Percentiles rank a stretch among this genome's conserved stretches.
These are phyloP conservation scores for Ophiostoma quercus DNA, from an alignment of 2,329 filamentous ascomycete genomes.

Conservation along the genomic window DNA sequence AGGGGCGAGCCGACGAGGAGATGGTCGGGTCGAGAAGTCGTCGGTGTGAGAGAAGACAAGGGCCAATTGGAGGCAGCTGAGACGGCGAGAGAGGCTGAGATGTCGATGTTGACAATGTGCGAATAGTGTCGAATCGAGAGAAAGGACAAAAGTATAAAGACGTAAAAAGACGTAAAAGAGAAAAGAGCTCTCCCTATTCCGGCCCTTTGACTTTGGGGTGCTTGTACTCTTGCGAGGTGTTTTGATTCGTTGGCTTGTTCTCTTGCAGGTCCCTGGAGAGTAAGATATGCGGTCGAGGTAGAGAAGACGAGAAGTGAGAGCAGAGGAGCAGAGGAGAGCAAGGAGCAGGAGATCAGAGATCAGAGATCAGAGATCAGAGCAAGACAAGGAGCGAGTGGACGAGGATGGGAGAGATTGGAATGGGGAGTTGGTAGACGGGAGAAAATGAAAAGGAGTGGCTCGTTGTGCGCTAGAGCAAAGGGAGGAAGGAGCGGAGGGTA, in stretches of 20 bases:
- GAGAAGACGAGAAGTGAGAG: not conserved
- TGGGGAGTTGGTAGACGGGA: constrained; percentile 14
- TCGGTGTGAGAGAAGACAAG: not conserved
- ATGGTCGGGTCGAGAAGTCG: not conserved
- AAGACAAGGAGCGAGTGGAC: not conserved
- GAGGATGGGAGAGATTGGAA: constrained; percentile 12
- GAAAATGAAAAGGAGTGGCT: constrained; percentile 19
- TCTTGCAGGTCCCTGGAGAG: constrained; percentile 12
- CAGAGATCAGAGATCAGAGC: not conserved
- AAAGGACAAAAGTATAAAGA: not conserved
- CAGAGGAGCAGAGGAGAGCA: not conserved
- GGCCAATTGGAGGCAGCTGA: not conserved
- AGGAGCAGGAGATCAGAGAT: not conserved
- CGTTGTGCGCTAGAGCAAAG: constrained; percentile 20
- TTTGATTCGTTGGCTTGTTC: constrained; percentile 15
- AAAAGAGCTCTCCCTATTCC: constrained; percentile 13
- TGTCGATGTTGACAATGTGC: constrained; percentile 6
- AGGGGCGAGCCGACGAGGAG: not conserved
- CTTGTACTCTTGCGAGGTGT: not conserved
- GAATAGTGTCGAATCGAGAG: not conserved
- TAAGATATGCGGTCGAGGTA: not conserved
- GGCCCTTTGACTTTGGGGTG: not conserved
- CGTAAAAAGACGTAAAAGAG: constrained; percentile 13
- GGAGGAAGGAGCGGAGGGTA: constrained; percentile 9
- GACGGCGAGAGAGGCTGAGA: not conserved